These are phyloP conservation scores for Populus hybrid DNA, from an alignment of 441 rosid genomes.

Conservation along the genomic window DNA sequence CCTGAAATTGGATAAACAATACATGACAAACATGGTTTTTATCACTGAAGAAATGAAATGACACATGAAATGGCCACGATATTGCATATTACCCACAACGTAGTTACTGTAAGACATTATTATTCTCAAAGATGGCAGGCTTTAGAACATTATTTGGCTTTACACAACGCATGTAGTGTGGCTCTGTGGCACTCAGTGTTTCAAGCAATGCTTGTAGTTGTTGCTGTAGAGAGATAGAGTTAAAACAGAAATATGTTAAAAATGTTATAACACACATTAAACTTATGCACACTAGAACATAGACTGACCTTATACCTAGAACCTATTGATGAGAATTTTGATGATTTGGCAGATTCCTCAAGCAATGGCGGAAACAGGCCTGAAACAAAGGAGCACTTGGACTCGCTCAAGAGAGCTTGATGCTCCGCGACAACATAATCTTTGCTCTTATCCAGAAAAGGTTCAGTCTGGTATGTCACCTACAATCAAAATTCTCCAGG, in stretches of 20 bases:
- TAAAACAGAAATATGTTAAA: conserved; percentile 7
- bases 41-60: conserved; percentile 9
- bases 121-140: conserved; percentile 83
- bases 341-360: conserved; percentile 85
- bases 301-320: conserved; percentile 82
- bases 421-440: conserved; percentile 96
- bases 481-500: conserved; percentile 23
- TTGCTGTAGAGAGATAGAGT: conserved; percentile 52
- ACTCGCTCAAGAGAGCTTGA: conserved; percentile 75
- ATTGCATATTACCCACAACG: conserved; percentile 84
- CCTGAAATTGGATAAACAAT: conserved; percentile 43
- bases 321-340: conserved; percentile 96
- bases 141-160: conserved; percentile 93
- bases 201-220: conserved; percentile 96
- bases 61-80: conserved; percentile 25
- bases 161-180: conserved; percentile 88
- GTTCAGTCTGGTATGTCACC: conserved; percentile 96
- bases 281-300: conserved; percentile 11
- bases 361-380: conserved; percentile 73
- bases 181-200: conserved; percentile 88
- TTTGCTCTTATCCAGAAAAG: conserved; percentile 95
- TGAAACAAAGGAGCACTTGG: conserved; percentile 77
- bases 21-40: conserved; percentile 9
- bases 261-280: conserved; percentile 13
- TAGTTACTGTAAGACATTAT: conserved; percentile 80